These are phyloP conservation scores for Pugionium dolabratum DNA, from an alignment of 345 rosid genomes.

Conservation along the genomic window DNA sequence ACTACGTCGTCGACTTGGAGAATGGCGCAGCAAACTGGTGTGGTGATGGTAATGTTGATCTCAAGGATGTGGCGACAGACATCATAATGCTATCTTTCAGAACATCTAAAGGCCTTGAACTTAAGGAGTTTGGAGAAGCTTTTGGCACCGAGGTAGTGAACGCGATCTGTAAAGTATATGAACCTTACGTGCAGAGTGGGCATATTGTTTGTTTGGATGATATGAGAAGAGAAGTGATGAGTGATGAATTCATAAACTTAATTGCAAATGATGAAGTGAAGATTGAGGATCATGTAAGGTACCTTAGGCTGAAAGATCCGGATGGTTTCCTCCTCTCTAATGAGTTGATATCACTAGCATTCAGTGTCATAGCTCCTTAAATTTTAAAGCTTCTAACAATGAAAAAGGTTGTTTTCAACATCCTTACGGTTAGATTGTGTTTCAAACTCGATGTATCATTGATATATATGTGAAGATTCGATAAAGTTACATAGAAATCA, in stretches of 20 bases:
- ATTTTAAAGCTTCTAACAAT: conserved; percentile 4
- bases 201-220: conserved; percentile 71
- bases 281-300: conserved; percentile 48
- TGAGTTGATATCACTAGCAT: conserved; percentile 78
- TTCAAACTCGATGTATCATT: conserved; percentile 10
- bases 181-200: conserved; percentile 68
- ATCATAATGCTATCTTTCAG: conserved; percentile 84
- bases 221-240: conserved; percentile 48
- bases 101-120: conserved; percentile 76
- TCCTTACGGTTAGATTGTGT: conserved; percentile 8
- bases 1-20: conserved; percentile 68
- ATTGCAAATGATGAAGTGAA: conserved; percentile 37
- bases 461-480: conserved; percentile 20
- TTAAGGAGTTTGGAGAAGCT: conserved; percentile 55
- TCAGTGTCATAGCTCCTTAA: conserved; percentile 54
- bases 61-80: conserved; percentile 74
- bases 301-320: conserved; percentile 75
- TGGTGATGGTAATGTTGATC: conserved; percentile 46
- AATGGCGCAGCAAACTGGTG: conserved; percentile 41
- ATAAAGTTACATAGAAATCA: conserved; percentile 27
- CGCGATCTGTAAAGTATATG: conserved; percentile 60
- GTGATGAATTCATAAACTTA: conserved; percentile 45
- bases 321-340: conserved; percentile 90
- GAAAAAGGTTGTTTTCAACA: conserved; percentile 4
- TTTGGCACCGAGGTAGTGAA: conserved; percentile 60